Base-by-base conservation (phyloP, 1,284 basidiomycete genomes). In the Ustilago crameri region DNA sequence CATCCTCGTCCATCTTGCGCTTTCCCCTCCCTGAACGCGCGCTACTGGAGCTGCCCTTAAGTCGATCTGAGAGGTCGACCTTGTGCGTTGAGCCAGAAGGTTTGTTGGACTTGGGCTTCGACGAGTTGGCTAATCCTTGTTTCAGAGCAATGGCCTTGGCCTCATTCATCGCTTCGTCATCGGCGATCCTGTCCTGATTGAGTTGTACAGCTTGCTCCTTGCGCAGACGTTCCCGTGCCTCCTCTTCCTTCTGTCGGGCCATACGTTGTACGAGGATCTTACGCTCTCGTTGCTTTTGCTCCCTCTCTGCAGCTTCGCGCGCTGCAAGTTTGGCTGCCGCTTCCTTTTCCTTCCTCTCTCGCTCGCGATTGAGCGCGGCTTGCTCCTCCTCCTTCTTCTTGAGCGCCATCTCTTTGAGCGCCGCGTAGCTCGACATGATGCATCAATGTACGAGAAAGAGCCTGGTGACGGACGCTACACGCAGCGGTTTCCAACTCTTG, bases 401-500 rank as follows among this genome's bases (percentile, higher is more conserved):
- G 22, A 68, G 57, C 8, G 70, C 70, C 51, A 73, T 55, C 51
- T 73, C 53, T 18, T 65, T 68, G 38, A 73, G 65, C 26, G 61
- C 34, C 14, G 65, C 65, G 41, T 68, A 73, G 58, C 65, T 73
- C 47, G 59, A 64, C 70, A 73, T 73, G 9, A 9, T 51, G 51
- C 12, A n/a, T 32, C 38, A 9, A 4, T 5, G 5, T 37, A 17
- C 7, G 14, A 17, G 35, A 17, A 14, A 17, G 35, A 9, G 32
- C 9, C 32, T 34, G 32, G 32, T n/a, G n/a, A n/a, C n/a, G n/a
- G n/a, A n/a, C n/a, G n/a, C n/a, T n/a, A n/a, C n/a, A n/a, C n/a
- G n/a, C n/a, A n/a, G n/a, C n/a, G n/a, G n/a, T n/a, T n/a, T n/a
- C 12, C 12, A 15, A 37, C 12, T 8, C 17, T n/a, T 14, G 35